Percentiles rank a stretch among this genome's conserved stretches.
These are phyloP conservation scores for California macrophylla DNA, from an alignment of 441 rosid genomes.

Conservation along the genomic window DNA sequence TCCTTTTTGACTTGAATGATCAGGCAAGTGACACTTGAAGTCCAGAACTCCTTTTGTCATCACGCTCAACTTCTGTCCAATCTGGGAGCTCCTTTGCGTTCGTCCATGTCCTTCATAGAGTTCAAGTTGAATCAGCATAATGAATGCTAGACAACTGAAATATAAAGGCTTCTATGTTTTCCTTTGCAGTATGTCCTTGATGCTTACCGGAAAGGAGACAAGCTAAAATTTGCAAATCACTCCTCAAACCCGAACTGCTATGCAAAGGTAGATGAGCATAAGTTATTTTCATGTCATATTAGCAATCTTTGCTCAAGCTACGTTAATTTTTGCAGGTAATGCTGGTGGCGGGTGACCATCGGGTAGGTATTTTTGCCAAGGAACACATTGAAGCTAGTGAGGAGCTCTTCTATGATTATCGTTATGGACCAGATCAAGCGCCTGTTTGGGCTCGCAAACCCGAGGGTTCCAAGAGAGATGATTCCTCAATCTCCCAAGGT, in stretches of 20 bases:
- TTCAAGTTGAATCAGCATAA: background rate
- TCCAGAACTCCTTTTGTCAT: too few relatives aligned
- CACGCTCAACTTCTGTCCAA: too few relatives aligned
- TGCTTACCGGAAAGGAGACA: conserved; percentile 83
- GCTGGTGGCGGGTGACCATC: conserved; percentile 84
- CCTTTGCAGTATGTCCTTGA: conserved; percentile 54
- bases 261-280: conserved; percentile 51
- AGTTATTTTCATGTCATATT: background rate
- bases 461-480: conserved; percentile 73
- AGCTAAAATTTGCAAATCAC: conserved; percentile 80
- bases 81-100: too few relatives aligned
- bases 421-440: conserved; percentile 81
- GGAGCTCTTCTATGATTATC: conserved; percentile 74
- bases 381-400: conserved; percentile 69
- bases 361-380: conserved; percentile 70
- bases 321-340: conserved; percentile 41
- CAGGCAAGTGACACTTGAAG: conserved; percentile 49
- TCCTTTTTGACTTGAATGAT: conserved; percentile 81
- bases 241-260: conserved; percentile 78
- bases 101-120: too few relatives aligned
- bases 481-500: conserved; percentile 53
- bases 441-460: conserved; percentile 89
- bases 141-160: background rate
- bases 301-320: conserved; percentile 16
- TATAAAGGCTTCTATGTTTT: conserved; percentile 11